These are phyloP conservation scores for Trichosporon ovoides DNA, from an alignment of 1,284 basidiomycete genomes.

Conservation along the genomic window DNA sequence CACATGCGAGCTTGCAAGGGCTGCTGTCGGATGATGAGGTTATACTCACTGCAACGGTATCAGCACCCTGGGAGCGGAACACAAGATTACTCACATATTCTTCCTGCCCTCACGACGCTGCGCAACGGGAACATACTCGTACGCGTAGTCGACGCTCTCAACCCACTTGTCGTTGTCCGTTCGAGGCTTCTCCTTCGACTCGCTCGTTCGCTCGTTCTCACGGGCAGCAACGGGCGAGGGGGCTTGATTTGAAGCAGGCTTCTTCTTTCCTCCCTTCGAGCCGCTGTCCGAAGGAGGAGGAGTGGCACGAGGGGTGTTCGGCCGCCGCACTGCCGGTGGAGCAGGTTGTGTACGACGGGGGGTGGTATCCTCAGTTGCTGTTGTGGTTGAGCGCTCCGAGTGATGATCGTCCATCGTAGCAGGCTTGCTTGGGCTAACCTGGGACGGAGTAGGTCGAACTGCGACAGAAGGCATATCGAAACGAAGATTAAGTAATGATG, in stretches of 20 bases:
- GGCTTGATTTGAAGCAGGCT: background rate
- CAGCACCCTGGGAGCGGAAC: background rate
- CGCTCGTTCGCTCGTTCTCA: background rate
- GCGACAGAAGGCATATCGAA: slow-evolving; percentile 2
- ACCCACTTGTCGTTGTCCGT: slow-evolving; percentile 22
- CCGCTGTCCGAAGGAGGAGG: slow-evolving; percentile 1
- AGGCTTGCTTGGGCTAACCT: background rate
- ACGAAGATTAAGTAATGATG: background rate
- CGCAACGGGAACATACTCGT: slow-evolving; percentile 44
- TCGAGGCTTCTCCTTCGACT: background rate
- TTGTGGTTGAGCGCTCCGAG: background rate
- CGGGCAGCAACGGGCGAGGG: background rate
- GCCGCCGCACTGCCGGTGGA: background rate
- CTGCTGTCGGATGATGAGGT: slow-evolving; percentile 76
- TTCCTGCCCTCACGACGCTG: slow-evolving; percentile 26
- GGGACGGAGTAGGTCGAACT: background rate
- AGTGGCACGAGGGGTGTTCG: background rate
- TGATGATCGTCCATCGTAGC: slow-evolving; percentile 2
- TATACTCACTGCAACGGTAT: slow-evolving; percentile 57
- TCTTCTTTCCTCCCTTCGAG: background rate
- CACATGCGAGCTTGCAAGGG: slow-evolving; percentile 84
- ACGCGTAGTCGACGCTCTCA: slow-evolving; percentile 39
- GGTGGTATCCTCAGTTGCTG: background rate
- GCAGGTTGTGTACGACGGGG: background rate
- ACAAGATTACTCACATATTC: slow-evolving; percentile 29